phyloP scores from a whole-genome alignment of 169 alveolate genomes.

The Cryptosporidium muris region DNA sequence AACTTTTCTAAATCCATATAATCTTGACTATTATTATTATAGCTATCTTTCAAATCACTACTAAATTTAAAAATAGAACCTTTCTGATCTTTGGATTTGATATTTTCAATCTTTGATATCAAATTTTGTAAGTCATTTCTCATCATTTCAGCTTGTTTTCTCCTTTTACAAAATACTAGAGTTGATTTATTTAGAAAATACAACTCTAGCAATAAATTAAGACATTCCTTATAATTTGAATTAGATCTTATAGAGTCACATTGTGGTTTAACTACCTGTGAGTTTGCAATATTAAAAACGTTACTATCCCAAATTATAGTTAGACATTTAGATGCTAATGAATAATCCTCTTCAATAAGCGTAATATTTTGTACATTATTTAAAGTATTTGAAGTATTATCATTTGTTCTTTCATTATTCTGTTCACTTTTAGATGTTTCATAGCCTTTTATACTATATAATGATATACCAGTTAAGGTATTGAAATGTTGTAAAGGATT shows the following conservation, averaged over 20 bases:
- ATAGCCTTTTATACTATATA: not conserved
- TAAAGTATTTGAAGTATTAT: too few relatives aligned
- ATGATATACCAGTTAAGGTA: constrained; percentile 22
- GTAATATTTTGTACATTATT: not conserved
- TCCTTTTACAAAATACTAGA: constrained; percentile 39
- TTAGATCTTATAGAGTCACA: not conserved
- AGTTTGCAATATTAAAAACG: not conserved
- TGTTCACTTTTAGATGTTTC: not conserved
- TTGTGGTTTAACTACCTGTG: too few relatives aligned
- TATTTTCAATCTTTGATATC: constrained; percentile 14
- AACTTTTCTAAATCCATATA: not conserved
- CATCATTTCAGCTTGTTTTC: constrained; percentile 44
- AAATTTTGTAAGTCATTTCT: constrained; percentile 25
- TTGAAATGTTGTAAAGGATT: constrained; percentile 65
- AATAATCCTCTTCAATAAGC: constrained; percentile 31
- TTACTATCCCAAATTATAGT: constrained; percentile 61
- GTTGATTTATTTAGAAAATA: constrained; percentile 39
- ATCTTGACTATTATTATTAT: not conserved
- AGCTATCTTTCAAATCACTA: too few relatives aligned
- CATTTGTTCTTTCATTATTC: not conserved
- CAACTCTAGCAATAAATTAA: constrained; percentile 34
- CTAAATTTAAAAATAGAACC: too few relatives aligned
- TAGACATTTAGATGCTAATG: constrained; percentile 28
- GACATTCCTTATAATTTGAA: constrained; percentile 43
- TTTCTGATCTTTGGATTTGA: not conserved